Percentiles rank a stretch among this genome's conserved stretches.
Evolutionary conservation across 495 filamentous ascomycete species (phyloP).

Genomic region (Bacidia rubella): DNA sequence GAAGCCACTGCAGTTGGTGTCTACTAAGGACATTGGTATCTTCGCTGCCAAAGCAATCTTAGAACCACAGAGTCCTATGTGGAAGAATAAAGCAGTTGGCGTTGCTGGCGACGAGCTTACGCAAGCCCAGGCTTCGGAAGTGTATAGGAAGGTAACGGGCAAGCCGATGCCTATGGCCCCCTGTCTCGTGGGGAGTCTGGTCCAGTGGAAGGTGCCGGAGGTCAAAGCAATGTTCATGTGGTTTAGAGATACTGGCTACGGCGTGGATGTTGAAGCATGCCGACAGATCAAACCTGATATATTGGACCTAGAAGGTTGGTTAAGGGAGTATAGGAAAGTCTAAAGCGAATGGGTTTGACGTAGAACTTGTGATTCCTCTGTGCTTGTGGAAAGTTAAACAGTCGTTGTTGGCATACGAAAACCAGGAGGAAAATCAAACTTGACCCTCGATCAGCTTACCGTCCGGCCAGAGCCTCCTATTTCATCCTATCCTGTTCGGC

Average conservation of each 20-base stretch:
- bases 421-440: no score
- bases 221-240: conserved; percentile 48
- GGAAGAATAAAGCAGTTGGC: conserved; percentile 32
- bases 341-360: neutral
- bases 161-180: conserved; percentile 37
- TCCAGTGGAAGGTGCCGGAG: conserved; percentile 38
- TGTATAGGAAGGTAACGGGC: conserved; percentile 38
- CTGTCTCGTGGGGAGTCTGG: conserved; percentile 23
- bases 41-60: conserved; percentile 50
- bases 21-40: conserved; percentile 46
- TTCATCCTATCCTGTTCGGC: no score
- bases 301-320: neutral
- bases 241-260: conserved; percentile 48
- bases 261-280: conserved; percentile 34
- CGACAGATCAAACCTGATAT: neutral
- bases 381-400: no score
- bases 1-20: conserved; percentile 41
- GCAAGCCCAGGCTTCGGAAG: conserved; percentile 31
- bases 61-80: conserved; percentile 26
- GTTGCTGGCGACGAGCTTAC: conserved; percentile 49
- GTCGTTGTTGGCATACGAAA: no score
- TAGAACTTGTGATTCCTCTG: no score
- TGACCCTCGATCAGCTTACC: no score
- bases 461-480: no score
- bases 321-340: neutral